These are phyloP conservation scores for Myxozyma sirexii DNA, from an alignment of 805 yeast genomes.

Conservation along the genomic window DNA sequence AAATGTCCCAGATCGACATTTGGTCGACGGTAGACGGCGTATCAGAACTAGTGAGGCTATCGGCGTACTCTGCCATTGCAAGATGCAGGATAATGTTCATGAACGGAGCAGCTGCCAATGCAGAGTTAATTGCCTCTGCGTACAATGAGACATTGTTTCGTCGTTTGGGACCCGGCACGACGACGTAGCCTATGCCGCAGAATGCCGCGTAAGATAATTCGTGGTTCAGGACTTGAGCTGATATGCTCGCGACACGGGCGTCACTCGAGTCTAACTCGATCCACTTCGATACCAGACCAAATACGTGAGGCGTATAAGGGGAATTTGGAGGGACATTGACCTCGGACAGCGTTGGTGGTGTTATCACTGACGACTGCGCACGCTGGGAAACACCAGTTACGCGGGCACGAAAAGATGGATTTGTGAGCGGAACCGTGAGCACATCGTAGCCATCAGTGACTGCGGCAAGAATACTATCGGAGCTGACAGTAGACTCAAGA, in stretches of 20 bases:
- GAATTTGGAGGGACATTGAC: slow-evolving; percentile 21
- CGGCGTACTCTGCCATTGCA: slow-evolving; percentile 38
- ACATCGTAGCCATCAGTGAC: slow-evolving; percentile 28
- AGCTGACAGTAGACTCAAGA: not conserved
- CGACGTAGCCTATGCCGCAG: slow-evolving; percentile 58
- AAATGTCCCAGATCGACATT: slow-evolving; percentile 71
- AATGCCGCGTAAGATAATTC: slow-evolving; percentile 62
- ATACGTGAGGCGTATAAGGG: slow-evolving; percentile 16
- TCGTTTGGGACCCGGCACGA: slow-evolving; percentile 67
- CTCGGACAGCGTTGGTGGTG: slow-evolving; percentile 25
- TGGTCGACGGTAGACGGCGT: slow-evolving; percentile 42
- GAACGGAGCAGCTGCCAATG: slow-evolving; percentile 38
- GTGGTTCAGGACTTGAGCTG: slow-evolving; percentile 58
- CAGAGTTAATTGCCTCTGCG: slow-evolving; percentile 49
- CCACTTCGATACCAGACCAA: slow-evolving; percentile 70
- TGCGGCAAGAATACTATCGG: slow-evolving; percentile 10
- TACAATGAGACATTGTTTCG: slow-evolving; percentile 54
- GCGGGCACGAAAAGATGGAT: slow-evolving; percentile 20
- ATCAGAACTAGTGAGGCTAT: slow-evolving; percentile 24
- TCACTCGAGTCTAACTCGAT: slow-evolving; percentile 64
- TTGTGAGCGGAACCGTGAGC: slow-evolving; percentile 24
- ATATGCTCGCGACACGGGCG: slow-evolving; percentile 53
- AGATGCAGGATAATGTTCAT: slow-evolving; percentile 34
- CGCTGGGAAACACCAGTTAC: slow-evolving; percentile 6
- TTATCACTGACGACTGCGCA: not conserved